Percentiles rank a stretch among this genome's conserved stretches.
Conservation (phyloP, 306 rosid species). For the Vigna hirtella region DNA sequence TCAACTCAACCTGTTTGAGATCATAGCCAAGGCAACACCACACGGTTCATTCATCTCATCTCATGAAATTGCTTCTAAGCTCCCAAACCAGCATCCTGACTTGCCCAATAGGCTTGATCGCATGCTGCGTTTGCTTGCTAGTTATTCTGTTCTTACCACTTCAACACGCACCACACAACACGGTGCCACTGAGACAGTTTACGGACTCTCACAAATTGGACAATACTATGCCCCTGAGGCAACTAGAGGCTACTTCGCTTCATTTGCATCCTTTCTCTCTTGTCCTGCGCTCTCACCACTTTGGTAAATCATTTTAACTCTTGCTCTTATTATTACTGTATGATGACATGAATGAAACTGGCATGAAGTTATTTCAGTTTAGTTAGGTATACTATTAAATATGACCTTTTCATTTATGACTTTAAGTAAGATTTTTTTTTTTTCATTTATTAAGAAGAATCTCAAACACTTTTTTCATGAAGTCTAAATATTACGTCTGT, state of each 20-base stretch:
- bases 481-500: too few species aligned
- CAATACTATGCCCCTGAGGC: slow-evolving; percentile 4
- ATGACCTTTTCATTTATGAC: too few species aligned
- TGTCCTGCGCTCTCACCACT: neutral
- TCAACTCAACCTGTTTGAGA: slow-evolving; percentile 42
- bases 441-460: too few species aligned
- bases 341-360: too few species aligned
- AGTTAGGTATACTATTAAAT: too few species aligned
- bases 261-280: neutral
- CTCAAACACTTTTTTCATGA: too few species aligned
- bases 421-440: too few species aligned
- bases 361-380: too few species aligned
- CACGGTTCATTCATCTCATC: slow-evolving; percentile 25
- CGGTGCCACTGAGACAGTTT: slow-evolving; percentile 14
- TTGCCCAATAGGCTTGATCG: slow-evolving; percentile 37
- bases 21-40: slow-evolving; percentile 29
- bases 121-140: slow-evolving; percentile 43
- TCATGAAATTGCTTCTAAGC: slow-evolving; percentile 40
- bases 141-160: slow-evolving; percentile 30
- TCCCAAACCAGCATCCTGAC: slow-evolving; percentile 13
- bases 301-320: slow-evolving; percentile 7
- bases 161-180: neutral
- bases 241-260: slow-evolving; percentile 16
- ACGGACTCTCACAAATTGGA: slow-evolving; percentile 34
- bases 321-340: too few species aligned